phyloP scores from a whole-genome alignment of 176 grass and related monocot genomes.

The Panicum miliaceum region DNA sequence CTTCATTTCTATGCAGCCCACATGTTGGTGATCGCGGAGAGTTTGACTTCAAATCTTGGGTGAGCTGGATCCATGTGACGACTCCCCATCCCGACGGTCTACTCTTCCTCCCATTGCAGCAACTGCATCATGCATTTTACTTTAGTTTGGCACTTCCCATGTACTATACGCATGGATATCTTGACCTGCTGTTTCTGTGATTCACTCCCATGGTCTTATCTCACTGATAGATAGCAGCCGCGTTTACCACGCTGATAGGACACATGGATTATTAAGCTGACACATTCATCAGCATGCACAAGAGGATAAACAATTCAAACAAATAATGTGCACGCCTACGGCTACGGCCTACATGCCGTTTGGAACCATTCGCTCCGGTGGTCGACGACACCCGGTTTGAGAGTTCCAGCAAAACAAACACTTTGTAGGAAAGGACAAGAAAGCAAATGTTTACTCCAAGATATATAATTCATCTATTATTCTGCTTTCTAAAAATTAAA shows the following conservation, averaged over 20 bases:
- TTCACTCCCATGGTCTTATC: background rate
- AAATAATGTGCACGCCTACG: background rate
- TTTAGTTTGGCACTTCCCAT: background rate
- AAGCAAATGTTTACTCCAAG: too few species aligned
- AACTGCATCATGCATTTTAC: background rate
- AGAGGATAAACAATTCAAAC: background rate
- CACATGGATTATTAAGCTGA: constrained; percentile 10
- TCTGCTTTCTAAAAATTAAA: too few species aligned
- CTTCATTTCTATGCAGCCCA: background rate
- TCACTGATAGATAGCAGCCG: background rate
- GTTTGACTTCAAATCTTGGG: constrained; percentile 15
- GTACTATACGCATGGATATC: constrained; percentile 6
- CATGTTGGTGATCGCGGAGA: background rate
- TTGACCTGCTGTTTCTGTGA: background rate
- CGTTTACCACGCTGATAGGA: background rate
- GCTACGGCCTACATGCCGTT: background rate
- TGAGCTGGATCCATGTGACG: constrained; percentile 10
- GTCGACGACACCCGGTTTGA: background rate
- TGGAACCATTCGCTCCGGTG: background rate
- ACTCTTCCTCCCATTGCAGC: background rate
- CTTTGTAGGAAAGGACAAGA: background rate
- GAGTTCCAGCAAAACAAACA: background rate
- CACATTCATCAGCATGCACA: background rate
- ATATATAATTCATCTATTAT: too few species aligned
- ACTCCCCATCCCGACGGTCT: background rate